Evolutionary conservation across 805 yeast species (phyloP).

Genomic region (Kodamaea neixiangensis): DNA sequence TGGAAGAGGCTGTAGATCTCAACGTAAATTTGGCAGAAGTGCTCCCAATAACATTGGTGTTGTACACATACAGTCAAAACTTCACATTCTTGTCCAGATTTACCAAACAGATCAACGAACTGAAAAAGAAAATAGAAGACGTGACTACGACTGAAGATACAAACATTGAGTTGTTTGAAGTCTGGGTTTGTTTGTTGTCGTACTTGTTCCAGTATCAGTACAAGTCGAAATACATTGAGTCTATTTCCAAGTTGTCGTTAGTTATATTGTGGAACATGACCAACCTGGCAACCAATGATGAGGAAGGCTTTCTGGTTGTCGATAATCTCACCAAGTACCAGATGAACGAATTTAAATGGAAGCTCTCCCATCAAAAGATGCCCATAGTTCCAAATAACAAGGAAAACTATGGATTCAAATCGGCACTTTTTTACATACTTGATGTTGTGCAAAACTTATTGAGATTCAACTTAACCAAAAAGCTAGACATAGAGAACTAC

Average conservation of each 20-base stretch:
- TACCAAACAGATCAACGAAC: conserved; percentile 15
- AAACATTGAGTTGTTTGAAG: conserved; percentile 23
- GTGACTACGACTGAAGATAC: conserved; percentile 14
- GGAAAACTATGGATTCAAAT: conserved; percentile 26
- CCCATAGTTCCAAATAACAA: conserved; percentile 34
- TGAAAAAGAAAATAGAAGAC: conserved; percentile 16
- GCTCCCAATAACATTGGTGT: conserved; percentile 18
- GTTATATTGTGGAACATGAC: conserved; percentile 29
- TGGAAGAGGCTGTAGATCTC: conserved; percentile 10
- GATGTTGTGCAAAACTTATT: conserved; percentile 32
- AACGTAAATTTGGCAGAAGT: conserved; percentile 18
- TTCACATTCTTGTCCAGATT: conserved; percentile 17
- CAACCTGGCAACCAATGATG: conserved; percentile 8
- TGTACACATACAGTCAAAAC: conserved; percentile 19
- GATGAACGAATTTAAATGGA: conserved; percentile 43
- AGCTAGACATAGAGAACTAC: conserved; percentile 32
- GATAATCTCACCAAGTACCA: conserved; percentile 17
- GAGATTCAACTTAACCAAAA: conserved; percentile 41
- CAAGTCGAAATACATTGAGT: conserved; percentile 23
- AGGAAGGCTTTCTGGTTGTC: conserved; percentile 2
- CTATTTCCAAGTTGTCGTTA: conserved; percentile 29
- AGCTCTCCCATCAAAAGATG: conserved; percentile 40
- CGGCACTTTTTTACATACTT: conserved; percentile 34
- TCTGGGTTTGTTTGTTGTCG: conserved; percentile 41
- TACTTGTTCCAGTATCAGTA: conserved; percentile 42